A percentile compares a stretch with the other conserved stretches of the same genome.
phyloP scores from a whole-genome alignment of 73 alveolate species.

The Durusdinium trenchii region DNA sequence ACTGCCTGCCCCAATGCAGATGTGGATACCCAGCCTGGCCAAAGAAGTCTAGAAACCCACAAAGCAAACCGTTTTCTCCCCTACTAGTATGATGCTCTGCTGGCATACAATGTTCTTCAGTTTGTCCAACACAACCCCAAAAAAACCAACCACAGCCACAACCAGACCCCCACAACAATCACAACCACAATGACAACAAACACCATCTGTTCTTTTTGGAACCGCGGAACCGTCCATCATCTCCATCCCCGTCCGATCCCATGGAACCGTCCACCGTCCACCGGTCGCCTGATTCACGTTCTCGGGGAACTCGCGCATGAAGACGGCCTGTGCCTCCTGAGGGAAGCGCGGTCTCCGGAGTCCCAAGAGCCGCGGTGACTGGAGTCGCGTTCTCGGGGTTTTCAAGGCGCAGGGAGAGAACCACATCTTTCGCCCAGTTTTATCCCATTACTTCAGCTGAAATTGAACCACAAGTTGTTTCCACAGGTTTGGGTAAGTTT shows the following conservation, averaged over 20 bases:
- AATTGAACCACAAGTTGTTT: not conserved
- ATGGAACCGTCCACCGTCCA: not conserved
- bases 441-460: not conserved
- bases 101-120: too few species aligned
- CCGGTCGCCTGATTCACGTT: conserved; percentile 68
- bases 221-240: not conserved
- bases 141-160: too few species aligned
- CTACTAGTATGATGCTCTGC: too few species aligned
- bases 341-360: not conserved
- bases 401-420: not conserved
- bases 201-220: not conserved
- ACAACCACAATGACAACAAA: not conserved
- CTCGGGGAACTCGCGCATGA: conserved; percentile 52
- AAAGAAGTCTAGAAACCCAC: too few species aligned
- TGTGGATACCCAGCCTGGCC: too few species aligned
- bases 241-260: not conserved
- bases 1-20: too few species aligned
- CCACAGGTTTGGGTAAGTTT: not conserved
- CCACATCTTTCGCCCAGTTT: not conserved
- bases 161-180: not conserved
- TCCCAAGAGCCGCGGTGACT: not conserved
- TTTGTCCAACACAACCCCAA: not conserved
- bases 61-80: too few species aligned
- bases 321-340: conserved; percentile 55
- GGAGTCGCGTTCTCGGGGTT: not conserved